Conservation (phyloP, 2,329 filamentous ascomycete species). For the Botryotinia calthae region DNA sequence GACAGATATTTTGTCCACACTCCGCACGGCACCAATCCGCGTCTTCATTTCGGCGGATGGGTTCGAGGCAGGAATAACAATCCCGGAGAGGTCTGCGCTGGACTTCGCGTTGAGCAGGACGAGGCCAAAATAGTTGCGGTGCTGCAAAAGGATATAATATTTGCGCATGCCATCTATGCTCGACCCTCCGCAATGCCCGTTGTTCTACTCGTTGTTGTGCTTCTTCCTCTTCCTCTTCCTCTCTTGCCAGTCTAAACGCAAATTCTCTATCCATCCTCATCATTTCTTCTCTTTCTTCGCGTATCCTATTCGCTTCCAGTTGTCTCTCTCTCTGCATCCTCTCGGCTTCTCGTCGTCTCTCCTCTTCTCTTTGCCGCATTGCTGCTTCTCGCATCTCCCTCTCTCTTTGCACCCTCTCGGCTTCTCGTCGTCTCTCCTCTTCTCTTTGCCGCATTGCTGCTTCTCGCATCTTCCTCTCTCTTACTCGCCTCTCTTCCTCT, state of each 20-base stretch:
- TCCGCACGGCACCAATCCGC: background rate
- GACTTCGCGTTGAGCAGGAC: background rate
- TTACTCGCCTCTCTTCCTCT: background rate
- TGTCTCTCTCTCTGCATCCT: background rate
- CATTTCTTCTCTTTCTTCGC: background rate
- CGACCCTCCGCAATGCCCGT: background rate
- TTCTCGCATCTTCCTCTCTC: background rate
- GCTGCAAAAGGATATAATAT: background rate
- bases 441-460: background rate
- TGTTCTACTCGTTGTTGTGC: background rate
- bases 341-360: background rate
- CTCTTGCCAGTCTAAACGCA: background rate
- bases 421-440: background rate
- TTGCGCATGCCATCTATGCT: background rate
- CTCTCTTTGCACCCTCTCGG: background rate
- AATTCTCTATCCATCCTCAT: background rate
- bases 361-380: background rate
- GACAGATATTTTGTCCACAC: conserved; percentile 7
- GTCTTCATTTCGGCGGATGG: background rate
- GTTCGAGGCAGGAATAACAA: conserved; percentile 1
- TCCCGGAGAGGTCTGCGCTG: background rate
- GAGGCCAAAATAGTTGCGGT: background rate
- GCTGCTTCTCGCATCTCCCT: background rate
- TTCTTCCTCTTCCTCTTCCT: background rate
- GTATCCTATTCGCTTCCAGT: background rate